Evolutionary conservation across 2,329 filamentous ascomycete species (phyloP).

Genomic region (Calonectria naviculata): DNA sequence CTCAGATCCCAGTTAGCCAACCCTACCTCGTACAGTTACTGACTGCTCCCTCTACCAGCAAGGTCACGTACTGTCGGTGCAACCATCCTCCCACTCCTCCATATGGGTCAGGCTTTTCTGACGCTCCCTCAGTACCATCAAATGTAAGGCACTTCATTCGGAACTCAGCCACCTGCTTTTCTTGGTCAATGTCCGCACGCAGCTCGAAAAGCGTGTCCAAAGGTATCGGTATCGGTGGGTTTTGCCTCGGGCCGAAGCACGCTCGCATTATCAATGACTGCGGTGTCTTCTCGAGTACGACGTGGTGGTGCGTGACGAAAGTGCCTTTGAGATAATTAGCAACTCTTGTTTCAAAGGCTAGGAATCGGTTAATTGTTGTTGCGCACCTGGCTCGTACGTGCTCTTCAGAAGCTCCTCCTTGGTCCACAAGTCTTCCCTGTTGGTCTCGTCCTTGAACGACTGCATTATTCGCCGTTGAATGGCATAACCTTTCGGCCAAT

Average conservation of each 20-base stretch:
- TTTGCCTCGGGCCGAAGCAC: conserved; percentile 27
- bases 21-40: conserved; percentile 23
- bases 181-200: not conserved
- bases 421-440: conserved; percentile 28
- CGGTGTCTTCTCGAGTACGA: conserved; percentile 25
- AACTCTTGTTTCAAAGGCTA: not conserved
- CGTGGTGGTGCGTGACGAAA: conserved; percentile 32
- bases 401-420: conserved; percentile 24
- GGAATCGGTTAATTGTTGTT: not conserved
- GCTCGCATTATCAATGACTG: conserved; percentile 27
- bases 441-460: conserved; percentile 18
- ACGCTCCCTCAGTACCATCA: conserved; percentile 25
- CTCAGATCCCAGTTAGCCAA: too few relatives aligned
- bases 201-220: conserved; percentile 33
- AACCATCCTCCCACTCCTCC: conserved; percentile 31
- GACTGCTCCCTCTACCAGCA: conserved; percentile 35
- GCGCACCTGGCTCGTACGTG: conserved; percentile 32
- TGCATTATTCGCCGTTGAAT: conserved; percentile 29
- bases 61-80: conserved; percentile 26
- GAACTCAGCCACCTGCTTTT: not conserved
- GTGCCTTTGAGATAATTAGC: conserved; percentile 21
- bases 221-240: not conserved
- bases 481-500: conserved; percentile 6
- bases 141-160: conserved; percentile 27
- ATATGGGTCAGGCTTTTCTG: conserved; percentile 28